Base-by-base conservation (phyloP, 176 grass and related monocot species). In the Oryza glaberrima region DNA sequence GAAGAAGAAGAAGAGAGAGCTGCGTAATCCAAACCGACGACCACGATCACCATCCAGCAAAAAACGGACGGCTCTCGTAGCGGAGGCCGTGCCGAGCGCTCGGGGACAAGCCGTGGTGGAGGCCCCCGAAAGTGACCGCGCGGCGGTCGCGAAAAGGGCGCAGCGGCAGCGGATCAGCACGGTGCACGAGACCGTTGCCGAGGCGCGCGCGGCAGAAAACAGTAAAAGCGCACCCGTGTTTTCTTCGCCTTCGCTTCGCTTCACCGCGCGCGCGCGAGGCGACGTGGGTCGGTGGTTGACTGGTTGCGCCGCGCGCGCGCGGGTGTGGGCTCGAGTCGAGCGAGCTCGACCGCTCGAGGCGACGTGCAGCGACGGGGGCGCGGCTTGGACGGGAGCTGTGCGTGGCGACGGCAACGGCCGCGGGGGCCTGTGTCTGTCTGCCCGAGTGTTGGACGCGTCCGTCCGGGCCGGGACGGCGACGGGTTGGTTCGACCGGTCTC, bases 81-180 rank as follows among this genome's bases (percentile, higher is more conserved):
- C 9, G 14, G 22, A 28, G 3, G 7, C n/a, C 79, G 15, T 81
- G 46, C 12, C 7, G 58, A 25, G 48, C 32, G 13, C 13, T 7
- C 23, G 4, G 79, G 48, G 67, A 71, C 79, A 71, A 60, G 5
- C 0, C 49, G 35, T 2, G 41, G 80, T 20, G 49, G 49, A 40
- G 69, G 38, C 16, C 41, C 36, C 54, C 54, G 85, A 84, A 84
- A 90, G 85, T 19, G 81, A 47, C 72, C 64, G 47, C 77, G 73
- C 70, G 82, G 72, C 78, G 15, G 61, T 72, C 81, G 66, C 47
- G 2, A 67, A 73, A 34, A 51, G 51, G 16, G 65, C 9, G 35
- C 52, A 58, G 16, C 49, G 2, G 35, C 52, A 56, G 58, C 58
- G n/a, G 58, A 58, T 0, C 19, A 23, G 58, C 8, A 58, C 17